Conservation (phyloP, 1,284 basidiomycete genomes). For the Ceratobasidium sp. region DNA sequence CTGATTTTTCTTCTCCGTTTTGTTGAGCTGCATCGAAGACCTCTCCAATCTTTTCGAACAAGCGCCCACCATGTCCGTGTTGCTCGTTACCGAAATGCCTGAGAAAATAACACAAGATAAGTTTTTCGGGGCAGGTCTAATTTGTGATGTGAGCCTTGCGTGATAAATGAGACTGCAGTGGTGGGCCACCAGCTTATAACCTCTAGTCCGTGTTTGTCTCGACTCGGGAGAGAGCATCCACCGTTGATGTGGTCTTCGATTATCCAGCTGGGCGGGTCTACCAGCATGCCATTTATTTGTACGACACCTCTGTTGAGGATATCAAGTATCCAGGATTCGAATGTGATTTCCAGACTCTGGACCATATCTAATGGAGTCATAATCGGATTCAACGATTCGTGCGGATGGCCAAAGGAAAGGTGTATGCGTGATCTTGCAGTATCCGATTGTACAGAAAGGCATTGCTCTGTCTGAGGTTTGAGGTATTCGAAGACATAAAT, state of each 20-base stretch:
- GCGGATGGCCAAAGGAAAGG: neutral
- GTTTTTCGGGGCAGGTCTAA: too few species aligned
- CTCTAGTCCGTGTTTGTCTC: neutral
- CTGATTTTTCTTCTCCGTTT: neutral
- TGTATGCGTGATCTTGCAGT: neutral
- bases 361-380: neutral
- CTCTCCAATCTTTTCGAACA: neutral
- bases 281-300: neutral
- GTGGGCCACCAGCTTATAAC: constrained; percentile 1
- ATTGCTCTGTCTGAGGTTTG: constrained; percentile 1
- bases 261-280: neutral
- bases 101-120: neutral
- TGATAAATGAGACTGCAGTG: neutral
- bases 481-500: neutral
- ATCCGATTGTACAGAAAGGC: neutral
- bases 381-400: neutral
- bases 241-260: constrained; percentile 3
- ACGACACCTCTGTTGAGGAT: neutral
- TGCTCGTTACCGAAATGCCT: constrained; percentile 14
- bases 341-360: neutral
- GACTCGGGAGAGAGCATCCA: neutral
- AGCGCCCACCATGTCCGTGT: neutral
- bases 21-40: neutral
- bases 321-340: neutral
- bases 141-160: neutral